Base-by-base conservation (phyloP, 2,329 filamentous ascomycete species). In the Colletotrichum trifolii region DNA sequence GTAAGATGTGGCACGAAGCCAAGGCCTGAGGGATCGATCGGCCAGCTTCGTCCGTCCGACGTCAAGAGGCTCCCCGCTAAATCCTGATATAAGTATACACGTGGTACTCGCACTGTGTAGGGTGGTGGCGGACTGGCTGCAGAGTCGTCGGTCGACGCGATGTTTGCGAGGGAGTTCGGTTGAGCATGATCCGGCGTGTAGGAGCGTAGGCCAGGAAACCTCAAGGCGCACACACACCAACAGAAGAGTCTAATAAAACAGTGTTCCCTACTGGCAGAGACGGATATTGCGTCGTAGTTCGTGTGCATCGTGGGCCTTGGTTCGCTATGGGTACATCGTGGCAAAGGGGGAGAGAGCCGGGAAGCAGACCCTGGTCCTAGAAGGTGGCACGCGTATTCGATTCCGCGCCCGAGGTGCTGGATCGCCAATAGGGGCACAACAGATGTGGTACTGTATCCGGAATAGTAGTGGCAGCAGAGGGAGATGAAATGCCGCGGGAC, bases 361-460 rank as follows among this genome's bases (percentile, higher is more conserved):
- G 25, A 55, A 50, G 40, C 54, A 42, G 46, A 52, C 25, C 57
- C 62, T 35, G 13, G 60, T 35, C 43, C 43, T 13, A 25, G 25
- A 40, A 39, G 17, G 60, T 60, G 62, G 49, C 58, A 65, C 52
- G 52, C 52, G 58, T 34, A 47, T 50, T 53, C 17, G 52, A 52
- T 34, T 54, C 62, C 62, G 46, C 36, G 35, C 56, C 58, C 62
- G 35, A 62, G 58, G 62, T 62, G 52, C 47, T 62, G 62, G 62
- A 56, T 57, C 52, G 42, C 48, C 55, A 54, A 65, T 65, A 33
- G 49, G 17, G 13, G 42, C 12, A 46, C 38, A 17, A 43, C 54
- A 39, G 57, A 48, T 52, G 40, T 36, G 40, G 47, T 38, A 55
- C 46, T 17, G 43, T 33, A 33, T 49, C 54, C 35, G 36, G 47